Conservation (phyloP, 208 protist genomes). For the Spongospora subterranea region DNA sequence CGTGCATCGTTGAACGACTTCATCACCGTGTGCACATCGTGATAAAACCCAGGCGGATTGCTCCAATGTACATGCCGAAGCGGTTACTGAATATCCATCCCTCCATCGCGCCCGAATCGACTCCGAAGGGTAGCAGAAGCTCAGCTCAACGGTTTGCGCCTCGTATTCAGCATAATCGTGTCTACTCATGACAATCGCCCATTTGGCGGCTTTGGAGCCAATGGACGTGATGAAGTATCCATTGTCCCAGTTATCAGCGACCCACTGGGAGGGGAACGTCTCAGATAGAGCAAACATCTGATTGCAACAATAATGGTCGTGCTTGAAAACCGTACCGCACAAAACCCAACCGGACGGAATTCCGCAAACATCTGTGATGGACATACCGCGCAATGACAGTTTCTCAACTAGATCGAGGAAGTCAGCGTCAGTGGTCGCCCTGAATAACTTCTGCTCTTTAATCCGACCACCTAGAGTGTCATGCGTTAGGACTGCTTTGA, state of each 20-base stretch:
- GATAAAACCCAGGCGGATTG: slow-evolving; percentile 28
- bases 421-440: slow-evolving; percentile 4
- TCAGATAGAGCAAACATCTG: slow-evolving; percentile 48
- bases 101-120: slow-evolving; percentile 17
- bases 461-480: not conserved
- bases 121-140: slow-evolving; percentile 37
- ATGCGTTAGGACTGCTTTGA: not conserved
- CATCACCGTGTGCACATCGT: not conserved
- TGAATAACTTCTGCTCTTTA: not conserved
- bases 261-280: slow-evolving; percentile 55
- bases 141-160: slow-evolving; percentile 38
- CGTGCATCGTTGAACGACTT: slow-evolving; percentile 41
- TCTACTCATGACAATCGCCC: slow-evolving; percentile 13
- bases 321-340: not conserved
- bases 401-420: not conserved
- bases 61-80: not conserved
- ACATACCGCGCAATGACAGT: not conserved
- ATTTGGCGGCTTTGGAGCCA: not conserved
- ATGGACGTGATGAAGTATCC: slow-evolving; percentile 5
- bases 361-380: not conserved
- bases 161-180: not conserved
- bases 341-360: not conserved
- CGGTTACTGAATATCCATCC: slow-evolving; percentile 4
- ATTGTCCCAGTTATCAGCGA: slow-evolving; percentile 57
- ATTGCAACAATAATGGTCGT: slow-evolving; percentile 26